Evolutionary conservation across 78 protist genomes (phyloP), one percentile per base, ranked within the genome.

Genomic region (Chrysochromulina parva): DNA sequence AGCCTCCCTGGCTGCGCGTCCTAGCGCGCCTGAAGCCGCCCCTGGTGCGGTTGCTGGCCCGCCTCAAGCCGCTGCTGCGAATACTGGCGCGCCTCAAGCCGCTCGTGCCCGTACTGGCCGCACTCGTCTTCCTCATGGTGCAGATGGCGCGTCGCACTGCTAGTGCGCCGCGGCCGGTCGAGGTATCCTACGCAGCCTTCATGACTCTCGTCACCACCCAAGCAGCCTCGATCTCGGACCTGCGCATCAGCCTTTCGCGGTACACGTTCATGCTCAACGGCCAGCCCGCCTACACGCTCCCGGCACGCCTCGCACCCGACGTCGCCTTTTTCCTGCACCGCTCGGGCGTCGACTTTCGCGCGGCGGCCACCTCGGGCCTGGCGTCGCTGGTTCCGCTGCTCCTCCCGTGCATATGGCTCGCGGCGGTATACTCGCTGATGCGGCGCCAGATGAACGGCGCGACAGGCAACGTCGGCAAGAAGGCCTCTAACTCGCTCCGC

Each of bases 391-490:
- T 19, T 4, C 52, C 53, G n/a, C 58, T 74, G 24, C 52, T 48
- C 84, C 16, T 74, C 84, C 84, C 84, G n/a, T 24, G 47, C n/a
- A 0, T 74, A 11, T 74, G 84, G 84, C 84, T 74, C 84, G 84
- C n/a, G 57, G 84, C 52, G 14, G 10, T 74, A 26, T 5, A 5
- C 58, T 19, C 14, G 26, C 0, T 50, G 24, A 13, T 50, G 57
- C 54, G 52, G 16, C 84, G 84, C 20, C 84, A 74, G 84, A 9
- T 48, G 58, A 19, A 57, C 57, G 52, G 54, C 47, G 11, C 2
- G 28, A 66, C 73, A 14, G 38, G n/a, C 19, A 50, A 38, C 84
- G 84, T 74, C 10, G 26, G 24, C 11, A 74, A 47, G 84, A 22
- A 57, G 13, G 84, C 84, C 57, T 28, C 52, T 2, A 14, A 6